Conservation (phyloP, 1,284 basidiomycete species). For the Rhodotorula sp. region DNA sequence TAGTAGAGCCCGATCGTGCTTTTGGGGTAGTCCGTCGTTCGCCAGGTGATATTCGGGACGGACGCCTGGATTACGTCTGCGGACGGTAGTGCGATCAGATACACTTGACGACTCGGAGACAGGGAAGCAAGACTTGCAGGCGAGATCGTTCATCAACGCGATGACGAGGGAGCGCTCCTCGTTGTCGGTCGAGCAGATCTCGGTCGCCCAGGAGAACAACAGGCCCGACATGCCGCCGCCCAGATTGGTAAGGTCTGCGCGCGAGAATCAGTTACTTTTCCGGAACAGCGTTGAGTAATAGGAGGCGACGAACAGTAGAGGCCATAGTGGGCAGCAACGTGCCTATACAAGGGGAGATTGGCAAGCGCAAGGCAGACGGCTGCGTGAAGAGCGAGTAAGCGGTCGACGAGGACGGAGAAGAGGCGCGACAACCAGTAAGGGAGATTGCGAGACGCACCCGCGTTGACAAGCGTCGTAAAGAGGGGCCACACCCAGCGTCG, state of each 20-base stretch:
- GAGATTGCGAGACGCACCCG: not conserved
- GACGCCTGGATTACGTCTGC: not conserved
- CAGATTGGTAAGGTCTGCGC: not conserved
- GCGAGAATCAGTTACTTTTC: too few relatives aligned
- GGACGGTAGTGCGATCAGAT: too few relatives aligned
- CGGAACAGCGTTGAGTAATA: too few relatives aligned
- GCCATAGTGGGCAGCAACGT: too few relatives aligned
- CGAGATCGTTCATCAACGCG: slow-evolving; percentile 47
- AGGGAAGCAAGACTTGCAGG: slow-evolving; percentile 22
- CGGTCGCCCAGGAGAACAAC: slow-evolving; percentile 48
- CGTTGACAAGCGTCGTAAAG: slow-evolving; percentile 45
- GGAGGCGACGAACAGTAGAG: too few relatives aligned
- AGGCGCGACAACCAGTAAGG: too few relatives aligned
- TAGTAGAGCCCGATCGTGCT: slow-evolving; percentile 47
- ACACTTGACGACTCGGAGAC: not conserved
- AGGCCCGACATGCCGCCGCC: slow-evolving; percentile 19
- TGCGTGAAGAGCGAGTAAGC: too few relatives aligned
- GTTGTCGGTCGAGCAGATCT: slow-evolving; percentile 46
- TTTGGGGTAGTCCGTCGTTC: slow-evolving; percentile 48
- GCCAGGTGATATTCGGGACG: slow-evolving; percentile 50
- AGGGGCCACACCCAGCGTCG: slow-evolving; percentile 48
- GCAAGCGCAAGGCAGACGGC: too few relatives aligned
- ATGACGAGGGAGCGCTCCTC: slow-evolving; percentile 50
- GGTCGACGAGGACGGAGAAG: too few relatives aligned
- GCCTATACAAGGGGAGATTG: too few relatives aligned